Evolutionary conservation across 805 yeast species (phyloP), one percentile per base, ranked within the genome.

Genomic region (Ogataea pini): DNA sequence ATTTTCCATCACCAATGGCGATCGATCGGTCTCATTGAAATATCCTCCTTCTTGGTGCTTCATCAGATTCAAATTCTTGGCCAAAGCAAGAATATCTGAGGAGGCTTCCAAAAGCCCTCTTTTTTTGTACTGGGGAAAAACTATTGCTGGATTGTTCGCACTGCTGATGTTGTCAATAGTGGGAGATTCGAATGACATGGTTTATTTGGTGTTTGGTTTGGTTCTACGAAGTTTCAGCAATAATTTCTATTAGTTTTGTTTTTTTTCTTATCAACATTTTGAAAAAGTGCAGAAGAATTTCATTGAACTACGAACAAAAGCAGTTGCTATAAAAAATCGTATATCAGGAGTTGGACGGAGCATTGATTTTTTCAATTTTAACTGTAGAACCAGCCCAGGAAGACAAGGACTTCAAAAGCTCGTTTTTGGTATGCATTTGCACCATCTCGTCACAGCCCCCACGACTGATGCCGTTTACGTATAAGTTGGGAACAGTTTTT

Each of bases 381-480:
- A 80, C 68, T 28, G 66, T 70, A 58, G 77, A 74, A 3, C 73
- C 77, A 18, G 86, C 84, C 95, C 95, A 87, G n/a, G 66, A 65
- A 36, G 68, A 70, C 60, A 90, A 71, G 45, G 66, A 67, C 1
- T 71, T 69, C 24, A 78, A 71, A 48, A 92, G 73, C 42, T 68
- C 69, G 25, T 83, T 85, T 1, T 74, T 70, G 17, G 74, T 71
- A 60, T 88, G 90, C 48, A 89, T 69, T 28, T 70, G 73, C 20
- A 67, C 72, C 64, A 94, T 80, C 47, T 91, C 97, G 65, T 89
- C 97, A 34, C 81, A 80, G 2, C 99, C 99, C 33, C 99, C 99
- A 55, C 86, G 77, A 41, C 92, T 83, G 20, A 77, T 65, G 7
- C 86, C 85, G 47, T 83, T 85, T 46, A 92, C 78, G 46, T 89